Conservation (phyloP, 2,329 filamentous ascomycete species). For the Colletotrichum sp. region DNA sequence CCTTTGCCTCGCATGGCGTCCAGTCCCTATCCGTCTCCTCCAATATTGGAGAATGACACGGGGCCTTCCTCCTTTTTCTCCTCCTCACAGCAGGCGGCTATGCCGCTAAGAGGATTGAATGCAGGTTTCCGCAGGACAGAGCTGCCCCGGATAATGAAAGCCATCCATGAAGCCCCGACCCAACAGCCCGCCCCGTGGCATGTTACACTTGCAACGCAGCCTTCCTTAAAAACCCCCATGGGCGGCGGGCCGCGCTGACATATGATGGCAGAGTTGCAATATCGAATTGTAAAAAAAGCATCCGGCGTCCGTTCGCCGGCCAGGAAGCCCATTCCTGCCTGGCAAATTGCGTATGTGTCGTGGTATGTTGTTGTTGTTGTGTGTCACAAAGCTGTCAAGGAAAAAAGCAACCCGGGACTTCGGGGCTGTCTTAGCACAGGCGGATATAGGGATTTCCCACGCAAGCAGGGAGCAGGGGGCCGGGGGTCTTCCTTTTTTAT, state of each 20-base stretch:
- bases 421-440: background rate
- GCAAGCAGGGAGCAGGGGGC: background rate
- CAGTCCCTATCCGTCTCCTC: background rate
- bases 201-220: background rate
- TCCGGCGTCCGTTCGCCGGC: background rate
- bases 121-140: conserved; percentile 1
- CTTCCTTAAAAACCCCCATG: background rate
- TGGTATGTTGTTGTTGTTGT: background rate
- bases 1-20: background rate
- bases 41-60: background rate
- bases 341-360: background rate
- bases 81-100: background rate
- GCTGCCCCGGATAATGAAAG: background rate
- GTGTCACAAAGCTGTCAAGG: conserved; percentile 1
- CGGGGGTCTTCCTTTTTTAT: background rate
- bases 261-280: background rate
- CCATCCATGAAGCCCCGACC: background rate
- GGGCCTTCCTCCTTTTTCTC: background rate
- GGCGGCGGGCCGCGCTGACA: background rate
- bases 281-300: background rate
- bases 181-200: background rate
- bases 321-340: background rate
- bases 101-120: background rate
- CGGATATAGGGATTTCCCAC: background rate
- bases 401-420: conserved; percentile 5